Evolutionary conservation across 176 grass and related monocot genomes (phyloP).

Genomic region (maize (Zea mays)): Zm-B73-REFERENCE-NAM-5.0 NC_050097.1:16609501-16610000

Average conservation of each 20-base stretch:
- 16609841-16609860: not conserved
- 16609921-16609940: not conserved
- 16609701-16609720: slow-evolving; percentile 46
- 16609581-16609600: no score
- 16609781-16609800: slow-evolving; percentile 37
- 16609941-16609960: no score
- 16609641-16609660: not conserved
- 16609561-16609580: no score
- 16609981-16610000: no score
- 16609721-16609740: slow-evolving; percentile 16
- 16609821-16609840: not conserved
- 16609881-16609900: not conserved
- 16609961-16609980: no score
- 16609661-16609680: not conserved
- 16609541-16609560: no score
- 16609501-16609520: not conserved
- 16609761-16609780: slow-evolving; percentile 12
- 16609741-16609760: slow-evolving; percentile 27
- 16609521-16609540: no score
- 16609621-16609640: not conserved
- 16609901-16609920: not conserved
- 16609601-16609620: not conserved
- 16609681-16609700: slow-evolving; percentile 6
- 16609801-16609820: slow-evolving; percentile 34
- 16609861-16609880: not conserved